Percentiles rank a stretch among this genome's conserved stretches.
Conservation (phyloP, 345 rosid species). For the Psidium friedrichsthalianum region DNA sequence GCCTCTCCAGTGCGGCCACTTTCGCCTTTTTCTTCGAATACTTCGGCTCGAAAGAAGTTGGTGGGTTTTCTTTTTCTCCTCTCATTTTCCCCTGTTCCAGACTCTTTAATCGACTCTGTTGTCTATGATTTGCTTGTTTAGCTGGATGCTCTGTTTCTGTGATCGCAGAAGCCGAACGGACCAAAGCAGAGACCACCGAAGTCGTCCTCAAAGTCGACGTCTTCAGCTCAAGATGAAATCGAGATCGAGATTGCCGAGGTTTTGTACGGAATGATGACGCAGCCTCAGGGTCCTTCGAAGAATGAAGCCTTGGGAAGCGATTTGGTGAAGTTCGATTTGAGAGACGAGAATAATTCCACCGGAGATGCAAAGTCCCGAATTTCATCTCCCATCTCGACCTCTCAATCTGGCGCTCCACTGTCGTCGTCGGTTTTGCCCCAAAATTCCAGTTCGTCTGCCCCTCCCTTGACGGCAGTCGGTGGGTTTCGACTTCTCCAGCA, state of each 20-base stretch:
- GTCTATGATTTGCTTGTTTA: neutral
- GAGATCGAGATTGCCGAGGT: conserved; percentile 99
- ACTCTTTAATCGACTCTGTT: neutral
- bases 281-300: conserved; percentile 58
- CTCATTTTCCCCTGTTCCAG: neutral
- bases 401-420: conserved; percentile 23
- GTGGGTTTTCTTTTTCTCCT: conserved; percentile 22
- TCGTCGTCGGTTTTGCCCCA: conserved; percentile 37
- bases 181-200: conserved; percentile 76
- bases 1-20: conserved; percentile 61
- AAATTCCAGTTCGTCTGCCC: conserved; percentile 49
- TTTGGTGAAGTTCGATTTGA: conserved; percentile 20
- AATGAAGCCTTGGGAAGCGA: conserved; percentile 42
- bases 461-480: conserved; percentile 56
- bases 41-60: conserved; percentile 70
- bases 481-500: conserved; percentile 6
- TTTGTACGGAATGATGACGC: conserved; percentile 81
- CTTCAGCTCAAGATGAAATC: conserved; percentile 86
- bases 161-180: conserved; percentile 57
- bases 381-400: conserved; percentile 79
- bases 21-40: conserved; percentile 86
- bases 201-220: conserved; percentile 44
- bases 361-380: conserved; percentile 72
- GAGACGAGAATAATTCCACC: conserved; percentile 24
- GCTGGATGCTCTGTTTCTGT: neutral